phyloP scores from a whole-genome alignment of 306 rosid genomes.

The Prosopis cineraria region DNA sequence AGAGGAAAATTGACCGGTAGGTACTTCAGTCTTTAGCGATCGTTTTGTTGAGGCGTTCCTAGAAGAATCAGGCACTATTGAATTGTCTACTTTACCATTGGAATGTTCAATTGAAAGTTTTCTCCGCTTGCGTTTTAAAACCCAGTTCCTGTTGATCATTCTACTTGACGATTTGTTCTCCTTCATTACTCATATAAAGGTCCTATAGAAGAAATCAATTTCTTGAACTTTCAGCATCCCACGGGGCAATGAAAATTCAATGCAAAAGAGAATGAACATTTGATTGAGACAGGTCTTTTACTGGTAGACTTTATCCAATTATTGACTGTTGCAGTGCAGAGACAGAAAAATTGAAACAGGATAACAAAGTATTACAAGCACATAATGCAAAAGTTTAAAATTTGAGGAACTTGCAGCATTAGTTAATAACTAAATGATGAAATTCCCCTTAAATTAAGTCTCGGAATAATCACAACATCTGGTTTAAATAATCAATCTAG shows the following conservation, averaged over 20 bases:
- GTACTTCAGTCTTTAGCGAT: slow-evolving; percentile 56
- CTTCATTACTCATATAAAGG: slow-evolving; percentile 56
- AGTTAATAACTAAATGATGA: slow-evolving; percentile 17
- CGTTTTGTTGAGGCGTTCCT: slow-evolving; percentile 57
- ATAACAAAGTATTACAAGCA: slow-evolving; percentile 20
- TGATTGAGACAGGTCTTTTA: slow-evolving; percentile 22
- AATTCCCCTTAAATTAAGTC: slow-evolving; percentile 16
- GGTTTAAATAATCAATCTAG: background rate
- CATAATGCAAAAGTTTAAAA: background rate
- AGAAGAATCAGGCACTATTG: slow-evolving; percentile 63
- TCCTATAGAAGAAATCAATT: slow-evolving; percentile 43
- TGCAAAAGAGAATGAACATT: slow-evolving; percentile 26
- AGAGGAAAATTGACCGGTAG: slow-evolving; percentile 54
- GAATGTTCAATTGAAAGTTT: slow-evolving; percentile 67
- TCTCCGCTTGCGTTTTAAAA: slow-evolving; percentile 93
- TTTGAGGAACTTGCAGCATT: background rate
- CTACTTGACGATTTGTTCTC: slow-evolving; percentile 70
- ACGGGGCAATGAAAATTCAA: slow-evolving; percentile 27
- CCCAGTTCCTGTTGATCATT: slow-evolving; percentile 93
- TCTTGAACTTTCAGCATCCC: slow-evolving; percentile 35
- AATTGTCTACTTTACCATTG: slow-evolving; percentile 67
- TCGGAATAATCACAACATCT: slow-evolving; percentile 21
- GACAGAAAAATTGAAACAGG: background rate
- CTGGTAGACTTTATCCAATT: slow-evolving; percentile 16
- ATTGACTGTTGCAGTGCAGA: slow-evolving; percentile 4